Conservation (phyloP, 2,329 filamentous ascomycete genomes). For the Pyrenochaeta sp. region DNA sequence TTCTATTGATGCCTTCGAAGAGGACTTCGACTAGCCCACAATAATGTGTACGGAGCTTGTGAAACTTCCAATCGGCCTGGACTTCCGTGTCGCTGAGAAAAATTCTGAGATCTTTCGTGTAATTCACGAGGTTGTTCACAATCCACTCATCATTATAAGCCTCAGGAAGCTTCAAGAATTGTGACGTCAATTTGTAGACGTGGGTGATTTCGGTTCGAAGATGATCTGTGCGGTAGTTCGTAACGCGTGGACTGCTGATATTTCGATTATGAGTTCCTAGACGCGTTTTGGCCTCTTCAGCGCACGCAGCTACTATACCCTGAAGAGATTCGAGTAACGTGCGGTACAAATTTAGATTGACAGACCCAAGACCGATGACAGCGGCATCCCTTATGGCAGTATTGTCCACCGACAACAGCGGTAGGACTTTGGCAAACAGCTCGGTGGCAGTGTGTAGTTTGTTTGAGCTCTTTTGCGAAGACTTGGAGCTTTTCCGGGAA, state of each 20-base stretch:
- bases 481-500: conserved; percentile 81
- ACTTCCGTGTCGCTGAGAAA: conserved; percentile 96
- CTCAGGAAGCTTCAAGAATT: conserved; percentile 81
- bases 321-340: conserved; percentile 90
- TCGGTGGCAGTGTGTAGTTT: conserved; percentile 89
- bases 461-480: conserved; percentile 69
- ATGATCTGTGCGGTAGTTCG: conserved; percentile 84
- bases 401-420: conserved; percentile 81
- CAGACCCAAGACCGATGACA: conserved; percentile 89
- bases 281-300: conserved; percentile 84
- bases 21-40: conserved; percentile 93
- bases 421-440: conserved; percentile 90
- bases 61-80: conserved; percentile 93
- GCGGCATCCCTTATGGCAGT: conserved; percentile 87
- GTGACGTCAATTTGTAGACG: conserved; percentile 92
- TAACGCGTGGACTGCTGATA: conserved; percentile 76
- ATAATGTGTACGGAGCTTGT: conserved; percentile 89
- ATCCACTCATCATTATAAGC: conserved; percentile 91
- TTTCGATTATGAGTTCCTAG: conserved; percentile 80
- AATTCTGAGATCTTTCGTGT: conserved; percentile 89
- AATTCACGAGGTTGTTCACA: conserved; percentile 84
- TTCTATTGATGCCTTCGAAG: conserved; percentile 88
- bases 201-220: conserved; percentile 94
- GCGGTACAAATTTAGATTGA: conserved; percentile 92
- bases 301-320: conserved; percentile 83